Conservation (phyloP, 2,329 filamentous ascomycete genomes). For the Colletotrichum tabaci region DNA sequence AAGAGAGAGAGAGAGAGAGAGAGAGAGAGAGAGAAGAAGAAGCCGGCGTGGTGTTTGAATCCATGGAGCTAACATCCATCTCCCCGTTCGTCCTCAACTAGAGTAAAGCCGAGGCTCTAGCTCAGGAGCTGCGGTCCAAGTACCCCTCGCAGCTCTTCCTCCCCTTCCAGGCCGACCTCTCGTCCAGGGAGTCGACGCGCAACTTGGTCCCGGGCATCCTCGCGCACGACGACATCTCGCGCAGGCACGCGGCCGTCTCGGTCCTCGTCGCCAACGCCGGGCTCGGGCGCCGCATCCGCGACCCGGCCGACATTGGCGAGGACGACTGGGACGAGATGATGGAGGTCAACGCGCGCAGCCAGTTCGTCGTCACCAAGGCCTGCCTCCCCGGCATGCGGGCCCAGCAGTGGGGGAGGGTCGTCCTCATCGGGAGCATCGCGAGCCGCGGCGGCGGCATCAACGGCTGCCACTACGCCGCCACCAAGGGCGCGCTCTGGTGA, state of each 20-base stretch:
- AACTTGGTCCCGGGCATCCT: constrained; percentile 46
- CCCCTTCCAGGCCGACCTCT: constrained; percentile 48
- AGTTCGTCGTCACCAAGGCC: constrained; percentile 53
- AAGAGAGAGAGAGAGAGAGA: no score
- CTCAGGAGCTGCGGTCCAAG: constrained; percentile 45
- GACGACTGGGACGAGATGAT: constrained; percentile 56
- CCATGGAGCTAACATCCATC: background rate
- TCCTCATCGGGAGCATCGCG: constrained; percentile 53
- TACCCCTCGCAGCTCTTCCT: constrained; percentile 50
- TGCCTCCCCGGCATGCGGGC: constrained; percentile 51
- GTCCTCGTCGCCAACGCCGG: constrained; percentile 53
- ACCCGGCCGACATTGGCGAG: constrained; percentile 51
- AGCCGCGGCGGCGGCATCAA: constrained; percentile 52
- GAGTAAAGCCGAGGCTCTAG: constrained; percentile 51
- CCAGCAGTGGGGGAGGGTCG: constrained; percentile 51
- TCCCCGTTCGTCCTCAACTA: constrained; percentile 16
- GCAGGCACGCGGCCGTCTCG: constrained; percentile 49
- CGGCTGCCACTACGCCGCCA: constrained; percentile 54
- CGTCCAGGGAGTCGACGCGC: constrained; percentile 47
- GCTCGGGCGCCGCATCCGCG: constrained; percentile 51
- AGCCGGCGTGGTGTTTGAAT: no score
- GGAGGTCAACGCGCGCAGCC: constrained; percentile 52
- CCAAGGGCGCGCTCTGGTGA: constrained; percentile 48
- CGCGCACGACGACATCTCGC: constrained; percentile 33
- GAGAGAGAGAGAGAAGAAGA: no score